Percentiles rank a stretch among this genome's conserved stretches.
Conservation (phyloP, 352 stramenopile genomes). For the Globisporangium uncinulatum region DNA sequence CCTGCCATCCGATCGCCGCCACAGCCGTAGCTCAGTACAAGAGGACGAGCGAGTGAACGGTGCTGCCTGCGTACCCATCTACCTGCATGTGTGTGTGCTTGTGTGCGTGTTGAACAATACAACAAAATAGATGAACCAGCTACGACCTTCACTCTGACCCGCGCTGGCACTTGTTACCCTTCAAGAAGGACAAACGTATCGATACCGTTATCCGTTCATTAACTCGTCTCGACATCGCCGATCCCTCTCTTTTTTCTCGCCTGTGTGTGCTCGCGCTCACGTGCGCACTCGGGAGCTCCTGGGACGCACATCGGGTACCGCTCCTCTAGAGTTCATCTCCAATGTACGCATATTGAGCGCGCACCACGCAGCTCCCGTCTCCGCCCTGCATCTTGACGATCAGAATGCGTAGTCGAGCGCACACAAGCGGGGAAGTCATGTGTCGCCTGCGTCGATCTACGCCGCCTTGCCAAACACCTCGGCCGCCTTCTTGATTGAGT, state of each 20-base stretch:
- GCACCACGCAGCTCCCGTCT: neutral
- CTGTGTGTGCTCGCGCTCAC: neutral
- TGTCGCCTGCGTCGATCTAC: conserved; percentile 20
- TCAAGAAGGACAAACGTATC: neutral
- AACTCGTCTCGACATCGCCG: neutral
- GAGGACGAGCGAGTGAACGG: too few relatives aligned
- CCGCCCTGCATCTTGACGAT: too few relatives aligned
- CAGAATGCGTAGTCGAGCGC: too few relatives aligned
- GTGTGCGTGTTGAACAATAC: too few relatives aligned
- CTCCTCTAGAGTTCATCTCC: conserved; percentile 6
- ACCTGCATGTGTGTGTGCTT: too few relatives aligned
- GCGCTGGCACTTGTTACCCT: neutral
- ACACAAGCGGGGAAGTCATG: neutral
- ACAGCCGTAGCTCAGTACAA: too few relatives aligned
- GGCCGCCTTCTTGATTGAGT: conserved; percentile 80
- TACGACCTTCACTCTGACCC: too few relatives aligned
- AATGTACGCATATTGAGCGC: neutral
- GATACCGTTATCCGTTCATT: conserved; percentile 3
- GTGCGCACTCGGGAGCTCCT: neutral
- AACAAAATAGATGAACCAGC: too few relatives aligned
- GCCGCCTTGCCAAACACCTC: conserved; percentile 72
- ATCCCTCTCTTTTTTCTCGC: neutral
- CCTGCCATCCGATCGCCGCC: too few relatives aligned
- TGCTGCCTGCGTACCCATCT: too few relatives aligned
- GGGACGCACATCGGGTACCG: neutral